Base-by-base conservation (phyloP, 2,329 filamentous ascomycete genomes). In the Epichloe gansuensis region DNA sequence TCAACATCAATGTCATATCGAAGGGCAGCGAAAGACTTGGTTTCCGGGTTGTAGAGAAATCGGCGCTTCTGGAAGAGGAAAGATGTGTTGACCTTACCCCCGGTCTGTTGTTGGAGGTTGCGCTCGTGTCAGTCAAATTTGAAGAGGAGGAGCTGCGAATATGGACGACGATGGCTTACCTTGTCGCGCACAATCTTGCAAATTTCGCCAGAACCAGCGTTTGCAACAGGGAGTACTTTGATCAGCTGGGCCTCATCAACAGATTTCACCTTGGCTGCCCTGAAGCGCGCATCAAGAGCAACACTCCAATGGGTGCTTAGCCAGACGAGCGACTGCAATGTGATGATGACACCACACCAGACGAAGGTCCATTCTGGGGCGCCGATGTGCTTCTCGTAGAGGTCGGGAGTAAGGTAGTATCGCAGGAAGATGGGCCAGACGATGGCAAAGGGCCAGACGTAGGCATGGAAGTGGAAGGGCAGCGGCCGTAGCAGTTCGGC, bases 321-420 rank as follows among this genome's bases (percentile, higher is more conserved):
- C 91, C 93, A 98, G 60, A 89, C 73, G 57, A 98, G 77, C 57
- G 87, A 83, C 73, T 98, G 94, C 52, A 85, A 64, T 11, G 90
- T 95, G 66, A 94, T 76, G 65, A 98, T 96, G 59, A 82, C 78
- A 62, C 87, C 91, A 58, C 85, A 80, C 83, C 88, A 98, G 56
- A 98, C 88, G 66, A 95, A 95, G 1, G 94, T 97, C 91, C 93
- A 98, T 75, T 98, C 93, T 60, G 86, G 83, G n/a, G 85, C 90
- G 61, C 86, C 81, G 58, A 98, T 94, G 73, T 97, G 84, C 65
- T 84, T 85, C 59, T 95, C 85, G 69, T 98, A 98, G 59, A 87
- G 82, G 51, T 89, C 84, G 55, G 82, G 76, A 23, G 82, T 85
- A 51, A 95, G 81, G 68, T 95, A 97, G 69, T 90, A 82, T 66